Evolutionary conservation across 2,329 filamentous ascomycete species (phyloP).

Genomic region (Aspergillus clavatus): DNA sequence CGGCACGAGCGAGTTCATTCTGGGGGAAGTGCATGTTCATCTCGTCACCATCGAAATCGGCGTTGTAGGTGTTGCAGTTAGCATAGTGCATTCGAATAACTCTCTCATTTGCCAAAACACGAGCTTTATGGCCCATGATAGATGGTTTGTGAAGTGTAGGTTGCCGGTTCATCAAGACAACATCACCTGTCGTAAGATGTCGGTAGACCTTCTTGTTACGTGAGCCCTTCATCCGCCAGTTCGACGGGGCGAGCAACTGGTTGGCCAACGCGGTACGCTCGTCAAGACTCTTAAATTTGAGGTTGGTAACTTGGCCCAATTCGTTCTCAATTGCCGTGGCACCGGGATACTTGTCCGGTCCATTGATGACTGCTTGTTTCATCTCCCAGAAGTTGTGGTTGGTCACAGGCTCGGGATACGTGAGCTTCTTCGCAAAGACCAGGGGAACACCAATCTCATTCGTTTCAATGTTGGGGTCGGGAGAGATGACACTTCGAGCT

Average conservation of each 20-base stretch:
- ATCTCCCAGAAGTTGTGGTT: slow-evolving; percentile 95
- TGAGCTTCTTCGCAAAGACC: slow-evolving; percentile 95
- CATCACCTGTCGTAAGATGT: slow-evolving; percentile 92
- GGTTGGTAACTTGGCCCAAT: slow-evolving; percentile 81
- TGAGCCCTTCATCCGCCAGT: slow-evolving; percentile 65
- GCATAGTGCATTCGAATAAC: slow-evolving; percentile 99
- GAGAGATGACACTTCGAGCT: slow-evolving; percentile 94
- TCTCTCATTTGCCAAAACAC: slow-evolving; percentile 88
- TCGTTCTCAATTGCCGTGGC: slow-evolving; percentile 94
- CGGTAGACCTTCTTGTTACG: slow-evolving; percentile 95
- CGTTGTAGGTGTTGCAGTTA: slow-evolving; percentile 99
- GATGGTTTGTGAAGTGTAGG: slow-evolving; percentile 97
- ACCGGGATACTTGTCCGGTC: slow-evolving; percentile 87
- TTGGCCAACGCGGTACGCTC: slow-evolving; percentile 88
- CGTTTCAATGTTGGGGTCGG: slow-evolving; percentile 96
- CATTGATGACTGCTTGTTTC: slow-evolving; percentile 94
- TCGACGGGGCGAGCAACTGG: slow-evolving; percentile 81
- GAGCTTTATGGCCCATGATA: slow-evolving; percentile 95
- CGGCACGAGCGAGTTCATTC: slow-evolving; percentile 87
- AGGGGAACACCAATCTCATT: slow-evolving; percentile 98
- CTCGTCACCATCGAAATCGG: slow-evolving; percentile 98
- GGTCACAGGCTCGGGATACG: slow-evolving; percentile 94
- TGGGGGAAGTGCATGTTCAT: slow-evolving; percentile 99
- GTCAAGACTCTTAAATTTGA: slow-evolving; percentile 80
- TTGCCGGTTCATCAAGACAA: slow-evolving; percentile 98